Evolutionary conservation across 208 protist genomes (phyloP), one percentile per base, ranked within the genome.

Genomic region (Trypanosoma vivax): DNA sequence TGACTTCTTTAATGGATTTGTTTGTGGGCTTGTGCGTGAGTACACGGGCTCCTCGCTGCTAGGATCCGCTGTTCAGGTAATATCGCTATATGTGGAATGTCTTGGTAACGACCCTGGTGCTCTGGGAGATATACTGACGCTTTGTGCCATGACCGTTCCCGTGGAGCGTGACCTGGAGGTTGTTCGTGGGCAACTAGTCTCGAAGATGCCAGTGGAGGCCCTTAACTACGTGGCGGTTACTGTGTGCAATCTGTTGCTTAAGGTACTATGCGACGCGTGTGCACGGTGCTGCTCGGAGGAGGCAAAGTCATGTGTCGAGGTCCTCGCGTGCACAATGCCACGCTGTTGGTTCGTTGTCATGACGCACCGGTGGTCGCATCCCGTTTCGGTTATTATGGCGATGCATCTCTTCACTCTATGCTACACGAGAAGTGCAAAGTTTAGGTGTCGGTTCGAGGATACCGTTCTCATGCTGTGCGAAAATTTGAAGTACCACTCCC

Each of bases 1-100:
- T 0, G 73, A 80, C 48, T 83, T 86, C 35, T 50, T 86, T 3
- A 79, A 80, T 51, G 77, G 81, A 14, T 86, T 86, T 51, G 47
- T 89, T 1, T 71, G 69, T 14, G 77, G 77, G 19, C 49, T 89
- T 10, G 52, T 86, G 54, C 66, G 78, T 14, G 69, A 89, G 52
- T 72, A 69, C 40, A 63, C 76, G 5, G 25, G 46, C 1, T 52
- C 70, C n/a, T 47, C 61, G 4, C 39, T 67, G 14, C 50, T 89
- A 19, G 48, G 54, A n/a, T 34, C 35, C 7, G 75, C 64, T 23
- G 48, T 77, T 6, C 41, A 51, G 0, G 25, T 79, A 25, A 57
- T 83, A 14, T 49, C 50, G 23, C 49, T 34, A 3, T 60, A 72
- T 16, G 14, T 85, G 11, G 65, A 63, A 11, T 47, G 50, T 4